These are phyloP conservation scores for Hyaloscypha hepaticicola DNA, from an alignment of 495 filamentous ascomycete species.

Conservation along the genomic window DNA sequence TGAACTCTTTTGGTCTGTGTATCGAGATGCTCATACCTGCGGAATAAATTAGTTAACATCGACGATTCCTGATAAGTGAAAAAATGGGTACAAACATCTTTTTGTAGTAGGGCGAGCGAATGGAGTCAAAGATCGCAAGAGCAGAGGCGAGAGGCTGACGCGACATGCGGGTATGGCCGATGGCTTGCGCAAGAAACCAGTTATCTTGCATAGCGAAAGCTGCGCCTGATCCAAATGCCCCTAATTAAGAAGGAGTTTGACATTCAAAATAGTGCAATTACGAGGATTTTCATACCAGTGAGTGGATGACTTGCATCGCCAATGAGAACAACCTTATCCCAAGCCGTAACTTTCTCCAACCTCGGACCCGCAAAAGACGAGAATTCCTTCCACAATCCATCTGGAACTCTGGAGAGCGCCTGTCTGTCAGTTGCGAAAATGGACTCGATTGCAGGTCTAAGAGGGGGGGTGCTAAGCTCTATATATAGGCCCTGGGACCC, in stretches of 20 bases:
- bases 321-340: conserved; percentile 47
- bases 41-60: neutral
- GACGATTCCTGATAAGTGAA: neutral
- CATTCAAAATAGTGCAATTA: neutral
- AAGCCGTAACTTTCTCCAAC: conserved; percentile 39
- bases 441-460: too few species aligned
- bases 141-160: conserved; percentile 33
- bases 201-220: conserved; percentile 53
- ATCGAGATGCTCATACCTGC: conserved; percentile 41
- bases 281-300: conserved; percentile 45
- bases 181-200: conserved; percentile 45
- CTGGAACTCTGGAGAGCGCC: conserved; percentile 37
- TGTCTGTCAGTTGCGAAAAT: too few species aligned
- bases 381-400: conserved; percentile 46
- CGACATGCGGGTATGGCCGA: conserved; percentile 32
- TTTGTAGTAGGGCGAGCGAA: conserved; percentile 47
- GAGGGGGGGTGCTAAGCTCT: too few species aligned
- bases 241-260: neutral
- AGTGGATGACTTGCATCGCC: conserved; percentile 51
- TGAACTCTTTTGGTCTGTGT: conserved; percentile 30
- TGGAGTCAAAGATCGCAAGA: conserved; percentile 42
- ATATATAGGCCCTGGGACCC: too few species aligned
- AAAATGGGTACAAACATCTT: conserved; percentile 15
- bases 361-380: conserved; percentile 44
- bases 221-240: conserved; percentile 44